Percentiles rank a stretch among this genome's conserved stretches.
Evolutionary conservation across 2,329 filamentous ascomycete genomes (phyloP).

Genomic region (Penicillium janthinellum): DNA sequence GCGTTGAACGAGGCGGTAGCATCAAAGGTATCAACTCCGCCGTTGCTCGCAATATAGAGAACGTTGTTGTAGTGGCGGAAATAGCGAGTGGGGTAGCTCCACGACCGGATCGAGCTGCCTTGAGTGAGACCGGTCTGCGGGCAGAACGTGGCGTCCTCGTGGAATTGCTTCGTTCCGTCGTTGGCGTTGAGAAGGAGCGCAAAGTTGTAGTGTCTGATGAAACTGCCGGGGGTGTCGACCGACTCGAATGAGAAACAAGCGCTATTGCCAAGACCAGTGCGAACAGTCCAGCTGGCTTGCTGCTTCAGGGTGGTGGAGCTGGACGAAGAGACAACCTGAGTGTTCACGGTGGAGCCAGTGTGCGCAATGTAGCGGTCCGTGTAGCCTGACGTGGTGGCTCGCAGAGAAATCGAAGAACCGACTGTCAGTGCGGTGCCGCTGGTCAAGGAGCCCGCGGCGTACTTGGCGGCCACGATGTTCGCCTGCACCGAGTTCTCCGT

Average conservation of each 20-base stretch:
- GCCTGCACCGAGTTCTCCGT: constrained; percentile 62
- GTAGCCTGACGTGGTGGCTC: constrained; percentile 58
- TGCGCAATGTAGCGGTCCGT: constrained; percentile 59
- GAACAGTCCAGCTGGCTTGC: constrained; percentile 57
- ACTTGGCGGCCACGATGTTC: constrained; percentile 62
- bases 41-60: constrained; percentile 55
- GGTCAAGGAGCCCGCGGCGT: constrained; percentile 51
- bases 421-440: constrained; percentile 53
- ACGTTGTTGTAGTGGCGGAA: constrained; percentile 57
- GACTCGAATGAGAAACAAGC: constrained; percentile 65
- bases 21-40: constrained; percentile 60
- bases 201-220: constrained; percentile 60
- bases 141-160: constrained; percentile 67
- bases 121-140: constrained; percentile 53
- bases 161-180: constrained; percentile 59
- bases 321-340: constrained; percentile 56
- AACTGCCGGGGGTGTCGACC: constrained; percentile 59
- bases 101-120: constrained; percentile 58
- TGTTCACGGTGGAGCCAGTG: constrained; percentile 54
- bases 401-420: constrained; percentile 57
- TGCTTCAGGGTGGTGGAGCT: constrained; percentile 54
- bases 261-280: constrained; percentile 57
- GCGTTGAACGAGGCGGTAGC: constrained; percentile 51
- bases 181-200: constrained; percentile 52
- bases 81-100: constrained; percentile 63